Evolutionary conservation across 2,329 filamentous ascomycete genomes (phyloP).

Genomic region (Paracamarosporium sp.): DNA sequence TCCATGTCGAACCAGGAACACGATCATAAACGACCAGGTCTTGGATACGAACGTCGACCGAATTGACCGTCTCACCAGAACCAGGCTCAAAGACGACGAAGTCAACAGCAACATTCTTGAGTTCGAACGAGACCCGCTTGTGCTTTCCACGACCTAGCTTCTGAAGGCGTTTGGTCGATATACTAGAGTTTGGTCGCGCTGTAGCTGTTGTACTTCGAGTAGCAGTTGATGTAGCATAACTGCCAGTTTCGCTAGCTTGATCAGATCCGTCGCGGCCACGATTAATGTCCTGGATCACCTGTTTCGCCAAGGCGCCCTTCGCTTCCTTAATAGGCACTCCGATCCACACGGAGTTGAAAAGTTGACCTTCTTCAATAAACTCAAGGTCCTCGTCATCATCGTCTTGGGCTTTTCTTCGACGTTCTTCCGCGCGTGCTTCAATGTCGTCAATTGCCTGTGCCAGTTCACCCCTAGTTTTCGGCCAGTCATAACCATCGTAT

Average conservation of each 20-base stretch:
- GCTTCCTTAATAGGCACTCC: conserved; percentile 87
- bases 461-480: conserved; percentile 83
- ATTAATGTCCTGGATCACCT: conserved; percentile 81
- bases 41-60: conserved; percentile 80
- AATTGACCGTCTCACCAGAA: conserved; percentile 83
- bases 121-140: conserved; percentile 95
- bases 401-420: conserved; percentile 66
- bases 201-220: conserved; percentile 44
- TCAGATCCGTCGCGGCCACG: conserved; percentile 63
- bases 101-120: conserved; percentile 84
- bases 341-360: conserved; percentile 99
- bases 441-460: conserved; percentile 87
- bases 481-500: conserved; percentile 98
- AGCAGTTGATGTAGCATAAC: conserved; percentile 72
- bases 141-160: conserved; percentile 83
- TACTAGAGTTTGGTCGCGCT: conserved; percentile 50
- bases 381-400: conserved; percentile 66
- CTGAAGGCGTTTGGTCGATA: conserved; percentile 60
- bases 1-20: conserved; percentile 95
- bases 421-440: conserved; percentile 80
- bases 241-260: conserved; percentile 85
- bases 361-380: conserved; percentile 87
- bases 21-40: conserved; percentile 94
- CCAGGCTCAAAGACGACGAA: conserved; percentile 79
- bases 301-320: conserved; percentile 77